Percentiles rank a stretch among this genome's conserved stretches.
Conservation (phyloP, 108 stramenopile genomes). For the Skeletonema marinoi region DNA sequence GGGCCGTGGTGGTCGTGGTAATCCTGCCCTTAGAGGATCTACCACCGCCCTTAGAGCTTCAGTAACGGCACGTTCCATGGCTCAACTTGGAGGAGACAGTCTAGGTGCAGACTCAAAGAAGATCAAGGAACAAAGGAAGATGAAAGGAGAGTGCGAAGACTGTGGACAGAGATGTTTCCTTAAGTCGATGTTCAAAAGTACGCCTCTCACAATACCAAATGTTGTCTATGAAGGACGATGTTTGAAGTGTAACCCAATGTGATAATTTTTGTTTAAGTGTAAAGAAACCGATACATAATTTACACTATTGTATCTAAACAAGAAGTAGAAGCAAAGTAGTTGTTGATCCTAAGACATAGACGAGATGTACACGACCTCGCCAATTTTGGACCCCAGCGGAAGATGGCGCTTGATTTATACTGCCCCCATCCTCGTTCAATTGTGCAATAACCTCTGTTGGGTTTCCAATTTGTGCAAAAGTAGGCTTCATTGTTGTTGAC, state of each 20-base stretch:
- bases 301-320: neutral
- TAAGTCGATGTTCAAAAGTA: constrained; percentile 34
- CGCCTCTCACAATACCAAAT: constrained; percentile 29
- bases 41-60: neutral
- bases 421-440: neutral
- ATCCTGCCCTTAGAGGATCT: neutral
- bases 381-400: neutral
- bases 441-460: neutral
- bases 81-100: constrained; percentile 26
- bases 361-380: neutral
- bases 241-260: constrained; percentile 39
- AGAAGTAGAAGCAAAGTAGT: neutral
- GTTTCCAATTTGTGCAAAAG: neutral
- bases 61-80: constrained; percentile 21
- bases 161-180: constrained; percentile 39
- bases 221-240: constrained; percentile 29
- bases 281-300: neutral
- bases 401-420: neutral
- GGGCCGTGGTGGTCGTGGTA: neutral
- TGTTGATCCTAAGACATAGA: neutral
- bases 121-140: constrained; percentile 23
- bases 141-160: constrained; percentile 35
- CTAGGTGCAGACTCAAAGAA: constrained; percentile 18
- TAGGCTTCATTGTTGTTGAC: neutral
- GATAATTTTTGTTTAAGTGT: neutral